These are phyloP conservation scores for Fomitopsis pinicola DNA, from an alignment of 1,284 basidiomycete genomes.

Conservation along the genomic window DNA sequence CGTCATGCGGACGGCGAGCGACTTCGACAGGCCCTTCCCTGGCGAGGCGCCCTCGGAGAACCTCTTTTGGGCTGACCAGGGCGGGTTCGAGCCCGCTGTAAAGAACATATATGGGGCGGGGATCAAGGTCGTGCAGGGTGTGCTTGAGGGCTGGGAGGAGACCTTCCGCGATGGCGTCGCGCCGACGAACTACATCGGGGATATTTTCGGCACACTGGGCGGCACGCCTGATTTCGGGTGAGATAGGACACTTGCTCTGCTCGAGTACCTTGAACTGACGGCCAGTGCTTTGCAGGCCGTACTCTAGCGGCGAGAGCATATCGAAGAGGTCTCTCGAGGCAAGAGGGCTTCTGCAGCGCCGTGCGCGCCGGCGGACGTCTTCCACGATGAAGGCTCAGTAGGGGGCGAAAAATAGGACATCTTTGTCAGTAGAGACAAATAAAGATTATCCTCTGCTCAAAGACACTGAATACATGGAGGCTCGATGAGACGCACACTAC, in stretches of 20 bases:
- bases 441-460: no score
- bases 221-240: neutral
- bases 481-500: no score
- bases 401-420: no score
- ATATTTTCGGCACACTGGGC: conserved; percentile 15
- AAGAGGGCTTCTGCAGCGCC: neutral
- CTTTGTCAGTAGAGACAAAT: no score
- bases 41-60: conserved; percentile 23
- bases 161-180: conserved; percentile 24
- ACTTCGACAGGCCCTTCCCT: conserved; percentile 39
- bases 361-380: neutral
- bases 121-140: conserved; percentile 27
- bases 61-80: conserved; percentile 14
- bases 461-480: no score
- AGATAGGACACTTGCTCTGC: neutral
- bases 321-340: neutral
- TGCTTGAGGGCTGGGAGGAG: conserved; percentile 24
- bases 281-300: neutral
- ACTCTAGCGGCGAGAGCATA: neutral
- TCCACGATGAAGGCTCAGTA: neutral
- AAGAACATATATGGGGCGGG: conserved; percentile 27
- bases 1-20: conserved; percentile 40
- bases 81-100: conserved; percentile 21
- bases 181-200: conserved; percentile 29
- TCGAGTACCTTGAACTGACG: neutral